Evolutionary conservation across 2,329 filamentous ascomycete species (phyloP), one percentile per base, ranked within the genome.

Genomic region (Nemania diffusa): DNA sequence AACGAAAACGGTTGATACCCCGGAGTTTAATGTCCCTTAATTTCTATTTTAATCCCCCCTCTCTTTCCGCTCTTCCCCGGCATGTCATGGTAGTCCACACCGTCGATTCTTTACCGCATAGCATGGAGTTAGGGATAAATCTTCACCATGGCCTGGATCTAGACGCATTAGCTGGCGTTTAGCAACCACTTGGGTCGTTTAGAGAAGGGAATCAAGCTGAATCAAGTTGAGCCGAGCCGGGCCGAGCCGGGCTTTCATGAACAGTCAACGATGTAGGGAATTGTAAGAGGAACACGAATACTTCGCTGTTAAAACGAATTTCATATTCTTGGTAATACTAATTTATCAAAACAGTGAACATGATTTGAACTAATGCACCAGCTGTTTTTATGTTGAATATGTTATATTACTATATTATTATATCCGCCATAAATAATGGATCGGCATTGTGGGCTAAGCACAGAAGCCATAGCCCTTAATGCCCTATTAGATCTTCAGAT

Each of bases 131-230:
- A 22, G 57, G 24, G 46, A 46, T 40, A 42, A 48, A 34, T 50
- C 40, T 55, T 55, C 27, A 26, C 44, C 56, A 58, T 29, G 48
- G 17, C 13, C 27, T 57, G 34, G 52, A 57, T 44, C 44, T 67
- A 51, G 55, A 62, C 53, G 57, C 67, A 67, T 69, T 64, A 22
- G 57, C 50, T 69, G 67, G 63, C 29, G 63, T 59, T 66, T n/a
- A 22, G 27, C 34, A 26, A 40, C 37, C 32, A 26, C 27, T 37
- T 65, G 22, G 27, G 37, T 55, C 17, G 44, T 8, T 46, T 24
- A 13, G 57, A 51, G 42, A 46, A 42, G 5, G 40, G 1, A 32
- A 29, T 20, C 29, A 29, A 65, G 48, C 5, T 44, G 26, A 27
- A 53, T 2, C 22, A 29, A 65, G 48, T 3, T 44, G 26, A 27